Base-by-base conservation (phyloP, 2,329 filamentous ascomycete genomes). In the Aureobasidium leucospermi region DNA sequence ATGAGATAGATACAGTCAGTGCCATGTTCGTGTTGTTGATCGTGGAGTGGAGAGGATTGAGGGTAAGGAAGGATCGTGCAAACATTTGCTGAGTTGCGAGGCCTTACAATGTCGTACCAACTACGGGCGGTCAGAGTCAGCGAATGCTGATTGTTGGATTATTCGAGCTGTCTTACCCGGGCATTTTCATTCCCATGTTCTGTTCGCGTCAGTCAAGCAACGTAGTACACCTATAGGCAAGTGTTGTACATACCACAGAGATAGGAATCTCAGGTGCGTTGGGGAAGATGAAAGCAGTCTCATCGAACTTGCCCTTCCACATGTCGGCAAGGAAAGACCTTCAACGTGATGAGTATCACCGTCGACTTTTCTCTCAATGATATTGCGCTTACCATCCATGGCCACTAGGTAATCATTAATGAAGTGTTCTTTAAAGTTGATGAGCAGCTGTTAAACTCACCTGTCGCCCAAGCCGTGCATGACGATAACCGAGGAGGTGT, bases 401-500 rank as follows among this genome's bases (percentile, higher is more conserved):
- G 45, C 88, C 89, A 32, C 74, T 78, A 61, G 43, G 51, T 46
- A 16, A 28, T 47, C 31, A 51, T 53, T 9, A 43, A 41, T 46
- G 43, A 29, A 32, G 29, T 29, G 15, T 28, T 1, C 31, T 31
- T 15, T 38, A 4, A n/a, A 36, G 15, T 29, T 32, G 53, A 16
- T 46, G 36, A 19, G 32, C 34, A 59, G 8, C 11, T 16, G 23
- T 58, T 29, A 7, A 60, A n/a, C 60, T 64, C 67, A 74, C 74
- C 81, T 87, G 71, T 97, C 94, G 63, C 94, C 94, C 41, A 99
- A 79, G 13, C 94, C 94, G 73, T 99, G 94, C 56, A 89, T 82
- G 75, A 96, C 91, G 68, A 99, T 97, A 68, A 97, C 88, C 3
- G 93, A 96, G 28, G 91, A 91, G 39, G 94, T 96, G 76, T 97